Evolutionary conservation across 192 early-diverging fungal species (phyloP), one percentile per base, ranked within the genome.

Genomic region (Glomus cerebriforme): DNA sequence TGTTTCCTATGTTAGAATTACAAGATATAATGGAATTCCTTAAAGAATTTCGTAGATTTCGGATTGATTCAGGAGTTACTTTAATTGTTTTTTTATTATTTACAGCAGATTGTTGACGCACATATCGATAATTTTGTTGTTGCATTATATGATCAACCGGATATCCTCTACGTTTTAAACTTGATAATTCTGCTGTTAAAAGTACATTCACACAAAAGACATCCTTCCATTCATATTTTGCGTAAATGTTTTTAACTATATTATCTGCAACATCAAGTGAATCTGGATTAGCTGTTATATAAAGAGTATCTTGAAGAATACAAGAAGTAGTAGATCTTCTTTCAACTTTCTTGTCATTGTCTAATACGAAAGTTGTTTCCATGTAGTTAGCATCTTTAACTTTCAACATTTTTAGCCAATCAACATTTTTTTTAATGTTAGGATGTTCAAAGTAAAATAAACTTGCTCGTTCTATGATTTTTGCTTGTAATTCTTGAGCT

Each of bases 391-490:
- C 90, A 71, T 95, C 91, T 2, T 83, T 54, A 32, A 95, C 94
- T 73, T 90, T 85, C n/a, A 97, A 76, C 17, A 86, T 88, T 12
- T 88, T 87, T 29, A 92, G 35, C 82, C 87, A 88, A 54, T 89
- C 86, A 15, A 90, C 83, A 70, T 83, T 84, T 72, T 77, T 85
- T 7, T 79, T 82, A 79, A 86, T 87, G 59, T 79, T 79, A 72
- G 84, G 86, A 27, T 27, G 26, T 10, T 94, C 92, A 82, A 93
- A 91, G 7, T 94, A 75, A 29, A 97, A 87, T 7, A 97, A 85
- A 1, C 91, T 90, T 24, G 95, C 92, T 3, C 96, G 90, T 76
- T 94, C 88, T 24, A 86, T 83, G 39, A 97, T 94, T 29, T 91
- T 67, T 47, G 85, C 79, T 72, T 94, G 87, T 43, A 96, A 76